A percentile compares a stretch with the other conserved stretches of the same genome.
Evolutionary conservation across 2,329 filamentous ascomycete species (phyloP).

Genomic region (Colletotrichum costaricense): DNA sequence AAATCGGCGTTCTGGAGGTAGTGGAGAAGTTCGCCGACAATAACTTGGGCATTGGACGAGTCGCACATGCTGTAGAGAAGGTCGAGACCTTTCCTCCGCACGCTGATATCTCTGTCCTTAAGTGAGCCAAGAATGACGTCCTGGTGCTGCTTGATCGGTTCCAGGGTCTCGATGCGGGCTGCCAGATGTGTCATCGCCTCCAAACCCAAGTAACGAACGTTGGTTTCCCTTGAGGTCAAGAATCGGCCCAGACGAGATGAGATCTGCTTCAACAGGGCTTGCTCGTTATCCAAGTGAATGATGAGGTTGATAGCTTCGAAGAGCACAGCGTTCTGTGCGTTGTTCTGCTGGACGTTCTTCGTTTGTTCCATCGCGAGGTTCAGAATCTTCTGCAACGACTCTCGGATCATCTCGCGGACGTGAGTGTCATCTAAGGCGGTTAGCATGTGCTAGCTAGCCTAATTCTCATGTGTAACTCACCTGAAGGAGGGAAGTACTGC

Average conservation of each 20-base stretch:
- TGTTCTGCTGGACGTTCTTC: slow-evolving; percentile 99
- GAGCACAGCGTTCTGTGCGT: slow-evolving; percentile 96
- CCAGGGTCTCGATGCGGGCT: slow-evolving; percentile 90
- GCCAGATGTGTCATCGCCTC: slow-evolving; percentile 99
- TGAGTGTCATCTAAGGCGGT: slow-evolving; percentile 81
- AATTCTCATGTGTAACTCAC: slow-evolving; percentile 57
- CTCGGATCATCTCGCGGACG: slow-evolving; percentile 89
- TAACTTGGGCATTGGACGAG: slow-evolving; percentile 89
- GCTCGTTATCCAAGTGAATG: slow-evolving; percentile 96
- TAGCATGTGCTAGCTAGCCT: slow-evolving; percentile 5
- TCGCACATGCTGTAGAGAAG: slow-evolving; percentile 99
- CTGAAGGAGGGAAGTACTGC: slow-evolving; percentile 96
- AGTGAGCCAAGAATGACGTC: slow-evolving; percentile 94
- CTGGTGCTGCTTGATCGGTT: slow-evolving; percentile 98
- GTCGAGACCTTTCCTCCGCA: slow-evolving; percentile 94
- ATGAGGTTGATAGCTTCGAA: slow-evolving; percentile 99
- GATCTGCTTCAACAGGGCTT: slow-evolving; percentile 95
- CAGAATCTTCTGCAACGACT: slow-evolving; percentile 90
- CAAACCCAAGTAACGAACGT: slow-evolving; percentile 93
- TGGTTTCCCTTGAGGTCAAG: slow-evolving; percentile 96
- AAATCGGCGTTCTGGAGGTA: slow-evolving; percentile 98
- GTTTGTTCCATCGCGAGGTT: slow-evolving; percentile 92
- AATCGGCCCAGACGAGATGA: slow-evolving; percentile 92
- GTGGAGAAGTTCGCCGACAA: slow-evolving; percentile 92
- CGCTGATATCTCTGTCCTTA: slow-evolving; percentile 96